phyloP scores from a whole-genome alignment of 2,329 filamentous ascomycete genomes.

The Fusarium caatingaense region DNA sequence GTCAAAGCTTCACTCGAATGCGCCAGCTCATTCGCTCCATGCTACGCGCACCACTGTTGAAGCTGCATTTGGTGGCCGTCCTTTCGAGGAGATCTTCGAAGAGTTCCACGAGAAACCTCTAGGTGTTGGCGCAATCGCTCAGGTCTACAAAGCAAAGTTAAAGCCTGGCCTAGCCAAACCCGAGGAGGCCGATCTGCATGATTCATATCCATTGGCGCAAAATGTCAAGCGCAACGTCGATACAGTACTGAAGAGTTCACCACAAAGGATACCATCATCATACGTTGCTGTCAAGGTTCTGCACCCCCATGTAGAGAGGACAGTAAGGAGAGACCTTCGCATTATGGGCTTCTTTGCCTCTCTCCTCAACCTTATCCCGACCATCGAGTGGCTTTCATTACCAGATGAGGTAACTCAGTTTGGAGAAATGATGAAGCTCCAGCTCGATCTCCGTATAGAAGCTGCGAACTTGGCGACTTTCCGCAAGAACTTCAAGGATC shows the following conservation, averaged over 20 bases:
- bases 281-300: slow-evolving; percentile 97
- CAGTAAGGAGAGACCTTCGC: slow-evolving; percentile 87
- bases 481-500: slow-evolving; percentile 87
- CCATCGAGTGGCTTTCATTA: slow-evolving; percentile 96
- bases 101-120: slow-evolving; percentile 92
- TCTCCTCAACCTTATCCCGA: slow-evolving; percentile 86
- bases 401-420: slow-evolving; percentile 95
- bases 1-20: slow-evolving; percentile 94
- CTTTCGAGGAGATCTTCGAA: slow-evolving; percentile 93
- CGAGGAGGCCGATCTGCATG: slow-evolving; percentile 66
- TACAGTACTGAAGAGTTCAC: slow-evolving; percentile 85
- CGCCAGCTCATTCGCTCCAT: slow-evolving; percentile 87
- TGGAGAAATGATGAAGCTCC: slow-evolving; percentile 98
- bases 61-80: slow-evolving; percentile 81
- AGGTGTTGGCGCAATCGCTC: slow-evolving; percentile 94
- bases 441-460: slow-evolving; percentile 94
- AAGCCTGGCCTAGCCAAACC: slow-evolving; percentile 79
- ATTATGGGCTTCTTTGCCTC: slow-evolving; percentile 96
- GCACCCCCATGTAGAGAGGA: slow-evolving; percentile 89
- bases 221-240: slow-evolving; percentile 86
- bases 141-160: slow-evolving; percentile 96
- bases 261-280: slow-evolving; percentile 84
- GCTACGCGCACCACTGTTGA: slow-evolving; percentile 83
- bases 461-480: slow-evolving; percentile 90
- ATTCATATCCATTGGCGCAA: slow-evolving; percentile 65